phyloP scores from a whole-genome alignment of 805 yeast genomes.

The Ogataea nakhonphanomensis region DNA sequence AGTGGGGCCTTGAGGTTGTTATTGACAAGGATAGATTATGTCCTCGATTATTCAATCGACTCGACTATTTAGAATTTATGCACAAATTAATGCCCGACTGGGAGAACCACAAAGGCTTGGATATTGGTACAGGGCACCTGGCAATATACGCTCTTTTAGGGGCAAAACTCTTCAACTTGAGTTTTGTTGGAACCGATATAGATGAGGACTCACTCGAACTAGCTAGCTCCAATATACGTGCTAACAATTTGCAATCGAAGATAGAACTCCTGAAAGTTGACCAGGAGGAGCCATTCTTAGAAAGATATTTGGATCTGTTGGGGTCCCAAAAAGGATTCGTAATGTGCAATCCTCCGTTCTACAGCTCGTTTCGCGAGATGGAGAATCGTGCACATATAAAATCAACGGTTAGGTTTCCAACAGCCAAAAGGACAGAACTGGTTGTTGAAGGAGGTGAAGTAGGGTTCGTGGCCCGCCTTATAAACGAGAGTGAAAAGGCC shows the following conservation, averaged over 20 bases:
- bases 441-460: conserved; percentile 46
- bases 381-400: conserved; percentile 25
- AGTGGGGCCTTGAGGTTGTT: conserved; percentile 17
- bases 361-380: conserved; percentile 35
- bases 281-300: conserved; percentile 18
- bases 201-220: conserved; percentile 32
- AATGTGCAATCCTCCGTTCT: conserved; percentile 56
- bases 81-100: conserved; percentile 6
- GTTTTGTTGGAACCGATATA: conserved; percentile 42
- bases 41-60: conserved; percentile 32
- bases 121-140: conserved; percentile 49
- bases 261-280: conserved; percentile 18
- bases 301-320: not conserved
- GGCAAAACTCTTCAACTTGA: conserved; percentile 9
- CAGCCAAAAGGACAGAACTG: conserved; percentile 37
- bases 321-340: conserved; percentile 27
- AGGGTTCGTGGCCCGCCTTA: conserved; percentile 35
- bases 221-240: conserved; percentile 28
- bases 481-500: conserved; percentile 29
- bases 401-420: conserved; percentile 3
- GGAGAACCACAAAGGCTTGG: conserved; percentile 31
- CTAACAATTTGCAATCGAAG: conserved; percentile 26
- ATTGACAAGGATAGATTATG: conserved; percentile 25
- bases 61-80: conserved; percentile 28
- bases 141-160: conserved; percentile 46